phyloP scores from a whole-genome alignment of 2,329 filamentous ascomycete species.

The Acephala macrosclerotiorum region DNA sequence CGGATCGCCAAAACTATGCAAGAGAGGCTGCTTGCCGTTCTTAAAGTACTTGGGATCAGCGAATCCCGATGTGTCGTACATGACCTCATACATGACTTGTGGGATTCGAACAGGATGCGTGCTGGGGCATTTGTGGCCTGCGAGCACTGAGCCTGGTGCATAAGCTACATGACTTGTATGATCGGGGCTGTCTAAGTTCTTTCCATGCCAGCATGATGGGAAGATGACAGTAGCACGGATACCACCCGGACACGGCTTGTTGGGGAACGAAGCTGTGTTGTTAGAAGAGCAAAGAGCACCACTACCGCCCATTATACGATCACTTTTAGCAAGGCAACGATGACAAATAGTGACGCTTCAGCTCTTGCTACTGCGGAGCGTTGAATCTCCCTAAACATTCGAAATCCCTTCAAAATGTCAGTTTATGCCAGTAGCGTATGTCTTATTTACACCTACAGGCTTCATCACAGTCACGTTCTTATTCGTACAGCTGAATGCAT shows the following conservation, averaged over 20 bases:
- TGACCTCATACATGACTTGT: conserved; percentile 28
- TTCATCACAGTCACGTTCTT: conserved; percentile 27
- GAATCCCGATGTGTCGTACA: conserved; percentile 26
- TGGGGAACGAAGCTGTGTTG: conserved; percentile 59
- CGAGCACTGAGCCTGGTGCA: conserved; percentile 45
- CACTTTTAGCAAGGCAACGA: conserved; percentile 54
- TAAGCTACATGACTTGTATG: conserved; percentile 65
- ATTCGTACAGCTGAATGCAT: conserved; percentile 41
- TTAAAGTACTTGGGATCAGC: conserved; percentile 23
- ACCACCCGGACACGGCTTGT: conserved; percentile 59
- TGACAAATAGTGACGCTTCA: conserved; percentile 61
- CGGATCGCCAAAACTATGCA: conserved; percentile 48
- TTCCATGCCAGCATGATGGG: conserved; percentile 69
- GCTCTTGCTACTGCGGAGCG: conserved; percentile 52
- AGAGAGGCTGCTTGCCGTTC: conserved; percentile 27
- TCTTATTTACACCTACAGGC: conserved; percentile 13
- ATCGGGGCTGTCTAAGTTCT: conserved; percentile 59
- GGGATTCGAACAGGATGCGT: conserved; percentile 23
- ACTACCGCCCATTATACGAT: conserved; percentile 41
- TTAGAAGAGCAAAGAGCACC: conserved; percentile 40
- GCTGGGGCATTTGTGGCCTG: conserved; percentile 16
- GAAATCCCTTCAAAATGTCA: conserved; percentile 60
- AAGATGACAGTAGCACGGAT: conserved; percentile 63
- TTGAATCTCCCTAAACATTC: conserved; percentile 68
- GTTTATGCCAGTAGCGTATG: not conserved